A percentile compares a stretch with the other conserved stretches of the same genome.
phyloP scores from a whole-genome alignment of 1,284 basidiomycete genomes.

The Grifola frondosa region DNA sequence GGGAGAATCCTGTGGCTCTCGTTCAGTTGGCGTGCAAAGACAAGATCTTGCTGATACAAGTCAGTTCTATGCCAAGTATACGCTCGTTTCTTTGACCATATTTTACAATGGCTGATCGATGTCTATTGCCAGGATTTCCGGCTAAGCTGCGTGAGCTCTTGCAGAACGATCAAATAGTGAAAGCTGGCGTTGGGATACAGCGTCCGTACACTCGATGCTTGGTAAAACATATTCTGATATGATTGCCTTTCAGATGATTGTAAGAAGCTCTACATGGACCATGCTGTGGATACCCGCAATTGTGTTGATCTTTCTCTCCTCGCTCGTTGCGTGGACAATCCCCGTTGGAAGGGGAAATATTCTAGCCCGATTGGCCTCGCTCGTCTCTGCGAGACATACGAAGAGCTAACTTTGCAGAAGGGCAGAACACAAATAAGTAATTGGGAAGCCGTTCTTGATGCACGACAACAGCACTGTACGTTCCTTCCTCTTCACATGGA shows the following conservation, averaged over 20 bases:
- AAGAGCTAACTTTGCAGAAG: conserved; percentile 51
- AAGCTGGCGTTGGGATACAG: conserved; percentile 72
- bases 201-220: conserved; percentile 47
- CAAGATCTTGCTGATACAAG: conserved; percentile 59
- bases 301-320: conserved; percentile 70
- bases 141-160: conserved; percentile 48
- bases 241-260: conserved; percentile 63
- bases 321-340: conserved; percentile 66
- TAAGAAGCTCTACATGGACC: conserved; percentile 60
- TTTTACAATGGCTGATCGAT: too few species aligned
- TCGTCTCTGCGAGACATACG: conserved; percentile 58
- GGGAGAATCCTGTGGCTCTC: conserved; percentile 65
- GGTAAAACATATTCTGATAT: too few species aligned
- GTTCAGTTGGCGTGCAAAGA: conserved; percentile 62
- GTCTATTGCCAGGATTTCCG: conserved; percentile 62
- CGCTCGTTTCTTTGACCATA: too few species aligned
- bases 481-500: conserved; percentile 12
- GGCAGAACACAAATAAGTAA: conserved; percentile 62
- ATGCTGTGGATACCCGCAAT: conserved; percentile 45
- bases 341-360: conserved; percentile 67
- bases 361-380: conserved; percentile 54
- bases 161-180: conserved; percentile 47
- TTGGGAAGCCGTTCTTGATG: conserved; percentile 55
- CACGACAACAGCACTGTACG: conserved; percentile 58
- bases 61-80: conserved; percentile 61